Percentiles rank a stretch among this genome's conserved stretches.
These are phyloP conservation scores for Malbranchea zuffiana DNA, from an alignment of 2,329 filamentous ascomycete species.

Conservation along the genomic window DNA sequence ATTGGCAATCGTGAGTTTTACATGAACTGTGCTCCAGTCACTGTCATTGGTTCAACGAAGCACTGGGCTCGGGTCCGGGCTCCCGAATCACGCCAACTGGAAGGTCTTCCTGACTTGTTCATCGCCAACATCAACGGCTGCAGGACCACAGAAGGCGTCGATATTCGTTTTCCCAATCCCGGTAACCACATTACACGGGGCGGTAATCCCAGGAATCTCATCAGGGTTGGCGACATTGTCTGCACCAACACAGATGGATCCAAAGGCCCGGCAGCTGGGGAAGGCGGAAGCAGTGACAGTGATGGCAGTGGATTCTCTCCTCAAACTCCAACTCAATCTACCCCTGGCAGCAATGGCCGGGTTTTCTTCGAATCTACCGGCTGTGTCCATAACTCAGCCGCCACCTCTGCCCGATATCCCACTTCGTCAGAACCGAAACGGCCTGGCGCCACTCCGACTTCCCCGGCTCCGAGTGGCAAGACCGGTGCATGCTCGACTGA, in stretches of 20 bases:
- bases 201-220: constrained; percentile 31
- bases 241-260: constrained; percentile 21
- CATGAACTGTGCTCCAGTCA: constrained; percentile 83
- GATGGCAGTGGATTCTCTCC: constrained; percentile 14
- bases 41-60: constrained; percentile 44
- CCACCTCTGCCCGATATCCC: constrained; percentile 1
- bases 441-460: constrained; percentile 9
- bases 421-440: constrained; percentile 15
- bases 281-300: constrained; percentile 22
- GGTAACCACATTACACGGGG: constrained; percentile 47
- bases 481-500: constrained; percentile 38
- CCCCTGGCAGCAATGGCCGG: too few relatives aligned
- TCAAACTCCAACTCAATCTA: too few relatives aligned
- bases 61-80: constrained; percentile 20
- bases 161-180: constrained; percentile 58
- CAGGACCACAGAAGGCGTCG: constrained; percentile 41
- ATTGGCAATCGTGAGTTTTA: constrained; percentile 92
- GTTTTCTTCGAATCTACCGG: neutral
- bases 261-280: constrained; percentile 22
- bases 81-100: constrained; percentile 12
- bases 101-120: constrained; percentile 62
- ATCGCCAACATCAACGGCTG: constrained; percentile 60
- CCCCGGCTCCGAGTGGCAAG: constrained; percentile 6
- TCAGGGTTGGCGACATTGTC: constrained; percentile 21
- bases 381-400: neutral